Conservation (phyloP, 2,329 filamentous ascomycete genomes). For the Alternaria gansuensis region DNA sequence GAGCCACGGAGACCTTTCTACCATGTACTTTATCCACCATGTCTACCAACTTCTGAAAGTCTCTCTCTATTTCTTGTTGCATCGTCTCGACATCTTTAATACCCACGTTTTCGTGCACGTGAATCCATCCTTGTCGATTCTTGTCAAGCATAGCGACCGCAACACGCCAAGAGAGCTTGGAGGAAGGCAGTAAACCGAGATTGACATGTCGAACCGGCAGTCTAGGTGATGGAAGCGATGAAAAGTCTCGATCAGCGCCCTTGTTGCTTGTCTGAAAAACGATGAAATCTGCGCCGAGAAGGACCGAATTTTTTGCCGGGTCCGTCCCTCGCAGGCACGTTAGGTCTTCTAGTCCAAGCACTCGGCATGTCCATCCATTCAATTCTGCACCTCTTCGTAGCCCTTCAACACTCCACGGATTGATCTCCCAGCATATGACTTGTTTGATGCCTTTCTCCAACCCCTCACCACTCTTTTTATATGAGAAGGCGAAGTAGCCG, state of each 20-base stretch:
- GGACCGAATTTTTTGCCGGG: neutral
- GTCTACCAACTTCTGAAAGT: constrained; percentile 49
- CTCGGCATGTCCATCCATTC: constrained; percentile 52
- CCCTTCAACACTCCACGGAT: constrained; percentile 63
- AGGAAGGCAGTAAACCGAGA: constrained; percentile 65
- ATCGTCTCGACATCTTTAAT: constrained; percentile 37
- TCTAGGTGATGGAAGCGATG: constrained; percentile 12
- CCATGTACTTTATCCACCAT: constrained; percentile 1
- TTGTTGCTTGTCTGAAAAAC: constrained; percentile 56
- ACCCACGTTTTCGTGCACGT: constrained; percentile 69
- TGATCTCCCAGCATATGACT: constrained; percentile 89
- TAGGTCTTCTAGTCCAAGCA: constrained; percentile 13
- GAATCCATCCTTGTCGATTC: constrained; percentile 63
- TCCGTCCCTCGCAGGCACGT: neutral
- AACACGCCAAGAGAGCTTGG: constrained; percentile 58
- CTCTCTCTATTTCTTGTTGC: constrained; percentile 50
- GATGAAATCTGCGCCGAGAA: constrained; percentile 37
- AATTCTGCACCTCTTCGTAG: constrained; percentile 51
- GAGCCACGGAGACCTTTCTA: constrained; percentile 56
- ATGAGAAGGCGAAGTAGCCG: constrained; percentile 91
- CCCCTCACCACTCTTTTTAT: constrained; percentile 69
- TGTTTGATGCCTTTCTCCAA: constrained; percentile 68
- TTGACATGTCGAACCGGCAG: constrained; percentile 65
- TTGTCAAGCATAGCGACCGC: constrained; percentile 61
- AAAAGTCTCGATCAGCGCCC: constrained; percentile 31